phyloP scores from a whole-genome alignment of 2,329 filamentous ascomycete genomes.

The Xylaria sp. region DNA sequence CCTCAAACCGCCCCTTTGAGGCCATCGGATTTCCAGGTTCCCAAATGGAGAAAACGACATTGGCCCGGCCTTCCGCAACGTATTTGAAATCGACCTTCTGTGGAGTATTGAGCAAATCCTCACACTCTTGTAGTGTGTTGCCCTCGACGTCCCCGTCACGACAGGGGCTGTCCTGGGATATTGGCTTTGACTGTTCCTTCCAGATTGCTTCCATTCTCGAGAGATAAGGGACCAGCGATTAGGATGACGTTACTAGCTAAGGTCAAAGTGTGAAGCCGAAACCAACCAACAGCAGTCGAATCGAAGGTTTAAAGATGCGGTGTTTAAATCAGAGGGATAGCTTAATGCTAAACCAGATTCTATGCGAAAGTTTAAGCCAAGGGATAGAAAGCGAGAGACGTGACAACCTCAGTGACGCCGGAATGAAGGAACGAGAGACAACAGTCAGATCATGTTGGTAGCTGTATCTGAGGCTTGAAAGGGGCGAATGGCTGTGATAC shows the following conservation, averaged over 20 bases:
- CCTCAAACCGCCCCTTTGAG: slow-evolving; percentile 48
- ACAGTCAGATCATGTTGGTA: slow-evolving; percentile 9
- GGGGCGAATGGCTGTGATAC: slow-evolving; percentile 5
- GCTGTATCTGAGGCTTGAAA: slow-evolving; percentile 14
- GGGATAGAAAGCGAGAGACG: slow-evolving; percentile 11
- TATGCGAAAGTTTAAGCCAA: neutral
- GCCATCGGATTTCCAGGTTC: slow-evolving; percentile 50
- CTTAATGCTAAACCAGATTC: neutral
- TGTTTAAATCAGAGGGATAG: slow-evolving; percentile 2
- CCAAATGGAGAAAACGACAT: slow-evolving; percentile 75
- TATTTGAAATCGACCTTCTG: slow-evolving; percentile 49
- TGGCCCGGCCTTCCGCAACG: slow-evolving; percentile 77
- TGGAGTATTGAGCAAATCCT: slow-evolving; percentile 38
- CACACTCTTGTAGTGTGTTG: slow-evolving; percentile 34
- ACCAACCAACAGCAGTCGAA: neutral
- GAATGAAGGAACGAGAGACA: slow-evolving; percentile 8
- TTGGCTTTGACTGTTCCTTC: slow-evolving; percentile 41
- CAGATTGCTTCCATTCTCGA: slow-evolving; percentile 38
- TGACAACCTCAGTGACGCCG: slow-evolving; percentile 3
- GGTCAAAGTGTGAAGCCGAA: neutral
- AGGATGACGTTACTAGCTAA: slow-evolving; percentile 26
- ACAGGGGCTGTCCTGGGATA: neutral
- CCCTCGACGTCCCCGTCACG: neutral
- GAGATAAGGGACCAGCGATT: slow-evolving; percentile 5
- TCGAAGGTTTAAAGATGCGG: neutral